phyloP scores from a whole-genome alignment of 495 filamentous ascomycete genomes.

The Cairneyella variabilis region DNA sequence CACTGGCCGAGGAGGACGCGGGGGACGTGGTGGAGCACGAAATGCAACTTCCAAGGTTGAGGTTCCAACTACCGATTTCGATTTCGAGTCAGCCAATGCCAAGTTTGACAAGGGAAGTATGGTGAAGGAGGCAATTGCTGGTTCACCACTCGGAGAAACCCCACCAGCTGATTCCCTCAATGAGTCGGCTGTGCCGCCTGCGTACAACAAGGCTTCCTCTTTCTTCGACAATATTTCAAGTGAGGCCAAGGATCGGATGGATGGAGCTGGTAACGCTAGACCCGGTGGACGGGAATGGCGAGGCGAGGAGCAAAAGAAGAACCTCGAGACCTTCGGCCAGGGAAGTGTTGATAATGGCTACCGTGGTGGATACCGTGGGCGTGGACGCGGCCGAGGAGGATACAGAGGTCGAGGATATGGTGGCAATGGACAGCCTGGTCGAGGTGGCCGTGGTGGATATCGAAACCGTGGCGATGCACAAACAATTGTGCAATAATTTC shows the following conservation, averaged over 20 bases:
- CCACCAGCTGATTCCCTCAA: conserved; percentile 36
- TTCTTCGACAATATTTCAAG: conserved; percentile 99
- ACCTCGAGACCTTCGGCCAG: conserved; percentile 98
- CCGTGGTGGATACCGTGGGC: conserved; percentile 65
- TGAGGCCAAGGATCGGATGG: conserved; percentile 86
- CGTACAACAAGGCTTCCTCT: conserved; percentile 78
- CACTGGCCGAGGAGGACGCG: conserved; percentile 52
- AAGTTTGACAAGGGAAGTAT: conserved; percentile 98
- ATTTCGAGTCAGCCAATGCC: conserved; percentile 88
- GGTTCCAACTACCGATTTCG: conserved; percentile 84
- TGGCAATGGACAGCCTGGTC: conserved; percentile 27
- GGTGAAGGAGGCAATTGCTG: conserved; percentile 85
- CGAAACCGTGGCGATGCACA: conserved; percentile 22
- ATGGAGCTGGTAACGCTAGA: conserved; percentile 56
- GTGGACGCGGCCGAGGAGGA: conserved; percentile 64
- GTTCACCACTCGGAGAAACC: conserved; percentile 61
- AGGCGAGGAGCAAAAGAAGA: conserved; percentile 87
- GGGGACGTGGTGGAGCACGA: conserved; percentile 50
- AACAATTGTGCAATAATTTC: conserved; percentile 17
- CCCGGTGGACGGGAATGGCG: conserved; percentile 87
- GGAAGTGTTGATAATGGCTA: conserved; percentile 87
- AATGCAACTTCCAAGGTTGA: conserved; percentile 66
- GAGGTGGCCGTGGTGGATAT: conserved; percentile 24
- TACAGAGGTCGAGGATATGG: conserved; percentile 49
- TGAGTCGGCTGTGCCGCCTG: conserved; percentile 35